These are phyloP conservation scores for Limnomonas spitsbergensis DNA, from an alignment of 139 green algal species.

Conservation along the genomic window DNA sequence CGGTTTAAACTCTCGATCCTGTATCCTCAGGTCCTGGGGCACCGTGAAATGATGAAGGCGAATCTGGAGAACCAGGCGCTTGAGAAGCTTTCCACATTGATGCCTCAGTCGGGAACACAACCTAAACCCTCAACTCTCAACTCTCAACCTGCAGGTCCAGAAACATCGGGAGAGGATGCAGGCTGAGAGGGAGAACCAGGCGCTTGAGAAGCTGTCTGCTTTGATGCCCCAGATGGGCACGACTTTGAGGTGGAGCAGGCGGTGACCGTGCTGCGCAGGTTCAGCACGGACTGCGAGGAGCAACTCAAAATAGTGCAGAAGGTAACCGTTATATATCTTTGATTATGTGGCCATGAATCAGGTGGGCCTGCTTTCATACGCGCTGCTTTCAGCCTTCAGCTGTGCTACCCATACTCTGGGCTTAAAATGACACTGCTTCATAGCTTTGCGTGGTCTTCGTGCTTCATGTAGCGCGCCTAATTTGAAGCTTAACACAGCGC, in stretches of 20 bases:
- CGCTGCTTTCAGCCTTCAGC: too few species aligned
- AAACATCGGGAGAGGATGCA: slow-evolving; percentile 71
- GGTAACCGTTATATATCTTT: too few species aligned
- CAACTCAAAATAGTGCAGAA: slow-evolving; percentile 46
- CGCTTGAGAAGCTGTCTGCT: slow-evolving; percentile 55
- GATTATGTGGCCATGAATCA: too few species aligned
- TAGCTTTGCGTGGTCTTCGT: too few species aligned
- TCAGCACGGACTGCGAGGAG: slow-evolving; percentile 46
- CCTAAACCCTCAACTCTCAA: too few species aligned
- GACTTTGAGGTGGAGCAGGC: slow-evolving; percentile 66
- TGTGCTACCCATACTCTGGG: too few species aligned
- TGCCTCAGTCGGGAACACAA: neutral
- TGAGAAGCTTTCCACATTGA: neutral
- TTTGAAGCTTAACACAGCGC: too few species aligned
- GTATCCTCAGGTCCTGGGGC: too few species aligned
- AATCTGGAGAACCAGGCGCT: neutral
- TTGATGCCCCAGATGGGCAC: slow-evolving; percentile 68
- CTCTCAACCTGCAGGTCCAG: slow-evolving; percentile 50
- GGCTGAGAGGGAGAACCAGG: slow-evolving; percentile 62
- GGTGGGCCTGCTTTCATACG: too few species aligned
- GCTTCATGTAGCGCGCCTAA: too few species aligned
- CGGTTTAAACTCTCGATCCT: too few species aligned
- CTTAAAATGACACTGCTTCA: too few species aligned
- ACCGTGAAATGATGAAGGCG: neutral
- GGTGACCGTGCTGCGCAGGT: slow-evolving; percentile 52